Evolutionary conservation across 805 yeast species (phyloP).

Genomic region (Suhomyces kilbournensis): DNA sequence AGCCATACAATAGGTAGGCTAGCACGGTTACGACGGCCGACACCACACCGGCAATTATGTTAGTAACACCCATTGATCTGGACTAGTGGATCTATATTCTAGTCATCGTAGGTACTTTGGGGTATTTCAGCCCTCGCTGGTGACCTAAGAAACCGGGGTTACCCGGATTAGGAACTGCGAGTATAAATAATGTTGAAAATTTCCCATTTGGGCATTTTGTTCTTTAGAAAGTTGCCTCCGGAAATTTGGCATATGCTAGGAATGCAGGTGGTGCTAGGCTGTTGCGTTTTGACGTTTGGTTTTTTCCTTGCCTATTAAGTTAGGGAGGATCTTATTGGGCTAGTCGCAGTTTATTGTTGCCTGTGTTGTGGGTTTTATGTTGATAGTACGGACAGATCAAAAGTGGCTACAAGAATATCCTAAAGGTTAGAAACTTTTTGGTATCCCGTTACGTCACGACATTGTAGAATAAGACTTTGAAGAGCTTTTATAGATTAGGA

Average conservation of each 20-base stretch:
- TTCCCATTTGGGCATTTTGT: constrained; percentile 7
- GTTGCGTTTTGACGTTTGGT: constrained; percentile 8
- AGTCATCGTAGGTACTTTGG: background rate
- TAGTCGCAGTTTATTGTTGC: constrained; percentile 9
- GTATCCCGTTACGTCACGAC: constrained; percentile 49
- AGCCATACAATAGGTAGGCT: background rate
- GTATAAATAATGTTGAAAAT: background rate
- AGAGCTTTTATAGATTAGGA: too few species aligned
- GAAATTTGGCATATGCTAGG: constrained; percentile 30
- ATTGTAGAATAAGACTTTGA: constrained; percentile 12
- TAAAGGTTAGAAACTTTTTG: constrained; percentile 31
- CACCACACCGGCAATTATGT: background rate
- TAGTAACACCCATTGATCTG: background rate
- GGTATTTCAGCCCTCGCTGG: background rate
- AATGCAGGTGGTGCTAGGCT: constrained; percentile 5
- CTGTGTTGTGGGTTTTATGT: constrained; percentile 23
- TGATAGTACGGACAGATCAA: constrained; percentile 38
- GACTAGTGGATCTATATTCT: too few species aligned
- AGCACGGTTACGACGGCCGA: background rate
- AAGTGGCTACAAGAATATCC: constrained; percentile 41
- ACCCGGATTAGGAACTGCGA: constrained; percentile 12
- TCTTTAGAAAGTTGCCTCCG: constrained; percentile 42
- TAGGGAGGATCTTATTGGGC: constrained; percentile 28
- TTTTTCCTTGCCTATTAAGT: constrained; percentile 37
- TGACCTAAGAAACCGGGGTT: constrained; percentile 5